Evolutionary conservation across 2,329 filamentous ascomycete species (phyloP).

Genomic region (Cladorrhinum sp.): DNA sequence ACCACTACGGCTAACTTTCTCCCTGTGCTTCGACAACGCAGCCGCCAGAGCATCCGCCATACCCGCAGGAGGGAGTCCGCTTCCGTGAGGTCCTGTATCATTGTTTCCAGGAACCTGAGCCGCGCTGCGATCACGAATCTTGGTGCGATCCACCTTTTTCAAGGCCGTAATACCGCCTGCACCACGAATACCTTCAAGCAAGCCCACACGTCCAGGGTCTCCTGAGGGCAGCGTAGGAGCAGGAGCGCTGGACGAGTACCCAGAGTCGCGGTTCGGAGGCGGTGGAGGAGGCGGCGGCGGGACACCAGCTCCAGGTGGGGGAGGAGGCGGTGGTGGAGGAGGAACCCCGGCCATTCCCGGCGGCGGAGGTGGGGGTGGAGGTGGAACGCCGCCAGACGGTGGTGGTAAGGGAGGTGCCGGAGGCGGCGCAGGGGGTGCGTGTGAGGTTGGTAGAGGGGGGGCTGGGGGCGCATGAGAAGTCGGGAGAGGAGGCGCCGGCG

Average conservation of each 20-base stretch:
- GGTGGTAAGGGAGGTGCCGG: slow-evolving; percentile 33
- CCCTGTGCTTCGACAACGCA: slow-evolving; percentile 77
- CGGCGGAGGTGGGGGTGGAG: slow-evolving; percentile 37
- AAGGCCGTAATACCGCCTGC: slow-evolving; percentile 64
- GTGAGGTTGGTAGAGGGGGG: slow-evolving; percentile 31
- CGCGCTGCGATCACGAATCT: slow-evolving; percentile 70
- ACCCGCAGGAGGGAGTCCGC: slow-evolving; percentile 51
- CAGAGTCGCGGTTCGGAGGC: slow-evolving; percentile 57
- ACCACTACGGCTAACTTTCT: slow-evolving; percentile 95
- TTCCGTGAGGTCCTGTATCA: slow-evolving; percentile 51
- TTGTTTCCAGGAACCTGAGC: slow-evolving; percentile 54
- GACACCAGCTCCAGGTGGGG: slow-evolving; percentile 38
- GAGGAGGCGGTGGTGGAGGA: slow-evolving; percentile 48
- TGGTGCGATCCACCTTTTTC: slow-evolving; percentile 69
- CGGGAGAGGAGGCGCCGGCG: slow-evolving; percentile 37
- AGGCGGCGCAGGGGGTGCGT: slow-evolving; percentile 30
- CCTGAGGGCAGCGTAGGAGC: slow-evolving; percentile 41
- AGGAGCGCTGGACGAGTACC: slow-evolving; percentile 54
- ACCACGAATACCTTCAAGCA: slow-evolving; percentile 70
- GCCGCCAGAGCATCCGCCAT: slow-evolving; percentile 63
- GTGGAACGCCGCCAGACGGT: slow-evolving; percentile 35
- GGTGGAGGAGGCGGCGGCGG: slow-evolving; percentile 52
- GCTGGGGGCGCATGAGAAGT: slow-evolving; percentile 42
- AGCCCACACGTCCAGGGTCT: slow-evolving; percentile 52
- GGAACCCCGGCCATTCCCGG: slow-evolving; percentile 30